Evolutionary conservation across 768 basidiomycete species (phyloP), one percentile per base, ranked within the genome.

Genomic region (Termitomyces sp.): DNA sequence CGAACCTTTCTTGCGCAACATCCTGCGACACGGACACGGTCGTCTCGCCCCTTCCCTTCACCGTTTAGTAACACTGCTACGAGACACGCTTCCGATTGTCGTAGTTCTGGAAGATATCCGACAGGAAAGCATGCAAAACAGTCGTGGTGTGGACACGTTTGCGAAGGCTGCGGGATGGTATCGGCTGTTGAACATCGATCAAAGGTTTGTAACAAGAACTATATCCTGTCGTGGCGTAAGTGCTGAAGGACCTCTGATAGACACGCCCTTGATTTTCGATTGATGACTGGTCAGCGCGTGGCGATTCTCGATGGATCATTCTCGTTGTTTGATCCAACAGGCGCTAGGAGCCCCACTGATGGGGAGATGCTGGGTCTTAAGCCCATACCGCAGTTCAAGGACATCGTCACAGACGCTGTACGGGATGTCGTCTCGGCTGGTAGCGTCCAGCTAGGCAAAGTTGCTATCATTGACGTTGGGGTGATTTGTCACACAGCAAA

Each of bases 161-260:
- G 81, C 87, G 5, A 93, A 92, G 72, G 82, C 86, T 12, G 84
- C 86, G 50, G 87, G 87, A 3, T 93, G 91, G 91, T 93, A 86
- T 70, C 75, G 91, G 51, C 70, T 92, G 23, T 68, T 91, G 47
- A 89, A 89, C 56, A 78, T 82, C 7, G 83, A 89, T 66, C 73
- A 84, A 26, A 80, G 79, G 89, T 88, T 64, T 23, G 73, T 66
- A 15, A 38, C 15, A 38, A 42, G 30, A 37, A 46, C 21, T 35
- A 52, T 45, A 23, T 23, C 1, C 19, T 31, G 37, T 43, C 19
- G 12, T 44, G 19, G 48, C n/a, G 26, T 46, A 19, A 56, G 17
- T 45, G 41, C 58, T 33, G 12, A 50, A 42, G 45, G 23, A 37
- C 40, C 19, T 65, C 15, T 5, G 37, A 21, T 56, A 89, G 88